Conservation (phyloP, 1,284 basidiomycete genomes). For the Sporisorium scitamineum region DNA sequence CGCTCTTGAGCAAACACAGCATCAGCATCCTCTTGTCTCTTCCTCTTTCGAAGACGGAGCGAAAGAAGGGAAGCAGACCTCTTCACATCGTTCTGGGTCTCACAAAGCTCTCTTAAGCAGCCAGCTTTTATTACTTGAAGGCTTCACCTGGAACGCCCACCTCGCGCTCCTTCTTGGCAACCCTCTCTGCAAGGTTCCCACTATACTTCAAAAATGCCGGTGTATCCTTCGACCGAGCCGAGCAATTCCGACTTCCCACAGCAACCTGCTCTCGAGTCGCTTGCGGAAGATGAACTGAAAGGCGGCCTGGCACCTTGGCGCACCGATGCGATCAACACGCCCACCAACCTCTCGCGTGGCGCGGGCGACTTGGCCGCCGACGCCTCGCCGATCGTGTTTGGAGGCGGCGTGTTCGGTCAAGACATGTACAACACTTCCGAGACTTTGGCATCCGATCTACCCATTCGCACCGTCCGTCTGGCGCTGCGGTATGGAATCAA, state of each 20-base stretch:
- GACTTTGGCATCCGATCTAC: conserved; percentile 45
- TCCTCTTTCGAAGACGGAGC: not conserved
- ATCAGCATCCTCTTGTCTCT: not conserved
- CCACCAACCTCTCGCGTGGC: conserved; percentile 16
- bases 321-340: conserved; percentile 15
- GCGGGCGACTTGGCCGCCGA: conserved; percentile 20
- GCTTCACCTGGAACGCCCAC: not conserved
- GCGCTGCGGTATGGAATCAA: conserved; percentile 80
- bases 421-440: conserved; percentile 63
- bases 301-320: conserved; percentile 50
- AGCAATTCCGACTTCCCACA: conserved; percentile 39
- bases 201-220: conserved; percentile 31
- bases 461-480: conserved; percentile 74
- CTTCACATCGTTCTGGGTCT: not conserved
- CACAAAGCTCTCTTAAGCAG: not conserved
- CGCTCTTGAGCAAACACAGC: not conserved
- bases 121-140: not conserved
- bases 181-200: not conserved
- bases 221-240: conserved; percentile 50
- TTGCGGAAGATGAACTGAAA: conserved; percentile 30
- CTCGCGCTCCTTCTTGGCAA: not conserved
- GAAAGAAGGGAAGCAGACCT: not conserved
- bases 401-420: conserved; percentile 62
- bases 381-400: conserved; percentile 62
- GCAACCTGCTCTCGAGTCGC: conserved; percentile 34